These are phyloP conservation scores for Tolypocladium pustulatum DNA, from an alignment of 2,329 filamentous ascomycete genomes.

Conservation along the genomic window DNA sequence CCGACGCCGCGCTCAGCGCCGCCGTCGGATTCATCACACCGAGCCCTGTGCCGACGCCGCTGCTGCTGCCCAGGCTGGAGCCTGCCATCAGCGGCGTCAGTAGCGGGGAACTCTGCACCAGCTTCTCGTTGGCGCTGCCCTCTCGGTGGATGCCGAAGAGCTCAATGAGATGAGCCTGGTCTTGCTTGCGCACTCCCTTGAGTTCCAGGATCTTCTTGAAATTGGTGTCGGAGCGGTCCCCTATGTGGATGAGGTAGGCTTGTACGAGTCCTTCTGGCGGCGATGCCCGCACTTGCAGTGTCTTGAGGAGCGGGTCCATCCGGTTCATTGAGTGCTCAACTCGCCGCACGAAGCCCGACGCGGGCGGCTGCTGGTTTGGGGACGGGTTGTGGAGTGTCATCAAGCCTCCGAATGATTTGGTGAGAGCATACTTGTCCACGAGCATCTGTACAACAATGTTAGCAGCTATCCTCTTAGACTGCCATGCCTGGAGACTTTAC, in stretches of 20 bases:
- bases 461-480: neutral
- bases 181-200: constrained; percentile 79
- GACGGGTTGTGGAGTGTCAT: constrained; percentile 50
- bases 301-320: constrained; percentile 89
- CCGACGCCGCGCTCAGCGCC: constrained; percentile 24
- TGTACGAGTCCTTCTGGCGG: constrained; percentile 92
- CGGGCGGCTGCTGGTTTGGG: constrained; percentile 27
- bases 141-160: constrained; percentile 75
- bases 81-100: constrained; percentile 54
- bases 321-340: constrained; percentile 76
- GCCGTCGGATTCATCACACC: constrained; percentile 31
- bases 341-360: constrained; percentile 67
- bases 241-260: constrained; percentile 95
- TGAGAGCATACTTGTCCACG: constrained; percentile 84
- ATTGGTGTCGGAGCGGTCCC: constrained; percentile 84
- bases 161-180: constrained; percentile 75
- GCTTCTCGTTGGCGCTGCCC: constrained; percentile 57
- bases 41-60: constrained; percentile 19
- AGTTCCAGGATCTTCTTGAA: constrained; percentile 94
- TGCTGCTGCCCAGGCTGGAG: constrained; percentile 23
- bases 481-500: constrained; percentile 26
- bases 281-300: constrained; percentile 82
- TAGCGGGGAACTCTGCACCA: constrained; percentile 60
- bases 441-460: constrained; percentile 59
- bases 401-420: constrained; percentile 65